Conservation (phyloP, 768 basidiomycete species). For the Agaricus subrufescens region DNA sequence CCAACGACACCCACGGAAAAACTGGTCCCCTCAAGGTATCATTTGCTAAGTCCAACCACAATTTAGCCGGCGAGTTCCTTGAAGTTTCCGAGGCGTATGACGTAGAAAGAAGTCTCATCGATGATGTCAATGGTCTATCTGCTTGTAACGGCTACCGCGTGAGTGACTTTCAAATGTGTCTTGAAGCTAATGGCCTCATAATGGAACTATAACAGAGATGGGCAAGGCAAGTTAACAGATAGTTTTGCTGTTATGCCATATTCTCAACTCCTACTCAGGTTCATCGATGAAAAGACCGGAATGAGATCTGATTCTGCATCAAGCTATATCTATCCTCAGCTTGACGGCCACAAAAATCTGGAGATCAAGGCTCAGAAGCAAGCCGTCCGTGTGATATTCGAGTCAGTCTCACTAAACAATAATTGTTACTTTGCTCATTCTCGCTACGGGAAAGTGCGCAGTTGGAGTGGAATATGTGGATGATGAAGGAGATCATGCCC, state of each 20-base stretch:
- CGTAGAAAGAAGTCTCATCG: no score
- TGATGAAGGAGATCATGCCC: constrained; percentile 24
- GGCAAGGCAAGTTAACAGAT: constrained; percentile 36
- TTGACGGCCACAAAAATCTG: constrained; percentile 35
- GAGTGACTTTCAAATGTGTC: no score
- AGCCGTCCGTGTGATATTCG: constrained; percentile 46
- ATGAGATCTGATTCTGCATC: constrained; percentile 53
- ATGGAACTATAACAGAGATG: constrained; percentile 34
- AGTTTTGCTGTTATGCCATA: neutral
- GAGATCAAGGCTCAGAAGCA: constrained; percentile 31
- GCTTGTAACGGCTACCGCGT: no score
- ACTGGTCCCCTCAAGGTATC: no score
- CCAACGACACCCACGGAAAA: no score
- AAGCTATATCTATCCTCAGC: constrained; percentile 45
- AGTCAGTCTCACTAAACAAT: constrained; percentile 27
- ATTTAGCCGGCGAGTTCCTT: no score
- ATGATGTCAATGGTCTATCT: no score
- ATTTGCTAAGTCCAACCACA: no score
- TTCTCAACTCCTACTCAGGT: constrained; percentile 30
- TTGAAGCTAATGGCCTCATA: no score
- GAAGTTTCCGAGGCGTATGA: no score
- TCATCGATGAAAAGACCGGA: constrained; percentile 47
- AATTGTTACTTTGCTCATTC: neutral
- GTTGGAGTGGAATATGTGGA: constrained; percentile 50
- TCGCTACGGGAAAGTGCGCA: constrained; percentile 28